These are phyloP conservation scores for Spatholobus suberectus DNA, from an alignment of 306 rosid species.

Conservation along the genomic window DNA sequence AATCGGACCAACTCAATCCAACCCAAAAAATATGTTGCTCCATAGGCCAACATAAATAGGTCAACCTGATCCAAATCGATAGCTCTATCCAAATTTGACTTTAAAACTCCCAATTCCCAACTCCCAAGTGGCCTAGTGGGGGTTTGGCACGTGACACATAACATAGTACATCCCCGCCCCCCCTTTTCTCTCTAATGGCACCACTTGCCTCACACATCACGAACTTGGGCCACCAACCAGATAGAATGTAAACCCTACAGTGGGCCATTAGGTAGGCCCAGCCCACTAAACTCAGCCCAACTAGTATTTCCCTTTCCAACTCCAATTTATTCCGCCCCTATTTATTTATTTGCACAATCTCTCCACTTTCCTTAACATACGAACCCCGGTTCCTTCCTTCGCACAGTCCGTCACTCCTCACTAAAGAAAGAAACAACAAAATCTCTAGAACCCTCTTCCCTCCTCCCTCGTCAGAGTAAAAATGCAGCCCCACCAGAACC, in stretches of 20 bases:
- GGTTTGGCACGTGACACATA: too few species aligned
- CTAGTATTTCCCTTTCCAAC: not conserved
- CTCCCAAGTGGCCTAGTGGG: too few species aligned
- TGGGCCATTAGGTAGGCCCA: not conserved
- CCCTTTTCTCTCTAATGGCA: too few species aligned
- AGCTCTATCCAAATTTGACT: too few species aligned
- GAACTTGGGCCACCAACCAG: not conserved
- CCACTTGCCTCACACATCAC: too few species aligned
- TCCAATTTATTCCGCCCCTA: not conserved
- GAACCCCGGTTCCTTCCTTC: not conserved
- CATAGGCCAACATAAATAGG: too few species aligned
- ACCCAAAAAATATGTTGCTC: too few species aligned
- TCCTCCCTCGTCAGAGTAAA: slow-evolving; percentile 39
- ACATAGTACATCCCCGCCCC: too few species aligned
- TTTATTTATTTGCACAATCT: not conserved
- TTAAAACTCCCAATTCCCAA: too few species aligned
- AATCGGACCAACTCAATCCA: too few species aligned
- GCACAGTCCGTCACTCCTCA: not conserved
- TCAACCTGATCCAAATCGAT: too few species aligned
- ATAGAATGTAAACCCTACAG: not conserved
- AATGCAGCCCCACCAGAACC: slow-evolving; percentile 54
- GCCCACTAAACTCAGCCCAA: slow-evolving; percentile 17
- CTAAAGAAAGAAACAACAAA: not conserved
- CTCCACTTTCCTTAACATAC: not conserved
- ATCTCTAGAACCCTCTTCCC: slow-evolving; percentile 43